Evolutionary conservation across 2,329 filamentous ascomycete genomes (phyloP), one percentile per base, ranked within the genome.

Genomic region (Fusarium xyrophilum): DNA sequence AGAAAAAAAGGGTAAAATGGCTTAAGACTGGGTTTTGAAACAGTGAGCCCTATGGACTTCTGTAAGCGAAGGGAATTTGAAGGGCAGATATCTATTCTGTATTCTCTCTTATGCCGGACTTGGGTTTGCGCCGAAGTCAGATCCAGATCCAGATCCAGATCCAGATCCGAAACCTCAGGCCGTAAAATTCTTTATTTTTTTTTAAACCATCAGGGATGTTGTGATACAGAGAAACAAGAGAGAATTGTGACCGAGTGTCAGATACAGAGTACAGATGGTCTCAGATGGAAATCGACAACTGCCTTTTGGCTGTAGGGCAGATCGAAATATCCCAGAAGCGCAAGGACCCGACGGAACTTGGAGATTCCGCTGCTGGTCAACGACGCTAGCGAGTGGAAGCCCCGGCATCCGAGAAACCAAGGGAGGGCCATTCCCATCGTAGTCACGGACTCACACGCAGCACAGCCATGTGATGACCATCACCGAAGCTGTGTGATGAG

Each of bases 331-430:
- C 53, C 51, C 48, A 53, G 44, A 61, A 40, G 27, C 54, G 66
- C 66, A 68, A 57, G 63, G 52, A 36, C 47, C 40, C 35, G 38
- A 65, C 72, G 72, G 70, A 74, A 67, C 62, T 44, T 60, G 46
- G 42, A 38, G 39, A 55, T 72, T 71, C 72, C 70, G 70, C 60
- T 63, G 67, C 46, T 65, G 68, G 67, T 39, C 50, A 50, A 51
- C 23, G 36, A 56, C 70, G 70, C 72, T 74, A 74, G 63, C 47
- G 35, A 38, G 52, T 74, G 72, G 72, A 74, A 74, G 64, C 51
- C 59, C 53, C 56, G 56, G 38, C 60, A 69, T 74, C 72, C 72
- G 72, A 66, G 67, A 58, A 56, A 47, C 68, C 71, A n/a, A n/a
- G n/a, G n/a, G n/a, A 73, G 55, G 50, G 36, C 51, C 61, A 71